phyloP scores from a whole-genome alignment of 257 asterid genomes.

The Solanum pennellii region DNA sequence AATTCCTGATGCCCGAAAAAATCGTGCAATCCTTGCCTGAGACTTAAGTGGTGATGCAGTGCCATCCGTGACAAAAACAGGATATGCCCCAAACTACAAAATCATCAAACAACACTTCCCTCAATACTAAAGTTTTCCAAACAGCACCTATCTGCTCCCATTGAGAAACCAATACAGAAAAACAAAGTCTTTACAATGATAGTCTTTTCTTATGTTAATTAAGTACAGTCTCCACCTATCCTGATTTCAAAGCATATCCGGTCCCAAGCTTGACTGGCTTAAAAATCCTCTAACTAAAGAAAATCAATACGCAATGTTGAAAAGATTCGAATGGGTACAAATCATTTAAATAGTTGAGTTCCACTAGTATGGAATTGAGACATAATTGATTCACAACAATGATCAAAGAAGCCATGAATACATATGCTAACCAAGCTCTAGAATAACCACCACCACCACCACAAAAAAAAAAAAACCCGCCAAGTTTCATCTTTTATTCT shows the following conservation, averaged over 20 bases:
- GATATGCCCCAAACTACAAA: conserved; percentile 89
- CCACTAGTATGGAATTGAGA: background rate
- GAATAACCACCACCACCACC: background rate
- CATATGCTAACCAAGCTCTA: background rate
- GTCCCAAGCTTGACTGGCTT: background rate
- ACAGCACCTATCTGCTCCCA: background rate
- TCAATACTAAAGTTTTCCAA: background rate
- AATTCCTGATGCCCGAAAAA: conserved; percentile 56
- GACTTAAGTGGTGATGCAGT: conserved; percentile 89
- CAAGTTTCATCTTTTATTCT: background rate
- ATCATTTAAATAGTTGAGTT: background rate
- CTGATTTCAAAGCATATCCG: background rate
- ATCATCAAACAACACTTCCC: conserved; percentile 11
- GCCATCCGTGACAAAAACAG: conserved; percentile 84
- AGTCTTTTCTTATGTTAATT: background rate
- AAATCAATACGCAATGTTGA: background rate
- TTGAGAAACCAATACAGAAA: background rate
- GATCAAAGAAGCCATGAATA: background rate
- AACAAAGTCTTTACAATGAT: background rate
- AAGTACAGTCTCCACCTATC: background rate
- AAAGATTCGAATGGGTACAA: background rate
- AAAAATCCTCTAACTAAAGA: background rate
- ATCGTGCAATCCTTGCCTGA: conserved; percentile 63
- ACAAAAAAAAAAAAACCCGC: background rate
- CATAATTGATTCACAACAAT: background rate